These are phyloP conservation scores for Penicillium sp. DNA, from an alignment of 2,329 filamentous ascomycete genomes.

Conservation along the genomic window DNA sequence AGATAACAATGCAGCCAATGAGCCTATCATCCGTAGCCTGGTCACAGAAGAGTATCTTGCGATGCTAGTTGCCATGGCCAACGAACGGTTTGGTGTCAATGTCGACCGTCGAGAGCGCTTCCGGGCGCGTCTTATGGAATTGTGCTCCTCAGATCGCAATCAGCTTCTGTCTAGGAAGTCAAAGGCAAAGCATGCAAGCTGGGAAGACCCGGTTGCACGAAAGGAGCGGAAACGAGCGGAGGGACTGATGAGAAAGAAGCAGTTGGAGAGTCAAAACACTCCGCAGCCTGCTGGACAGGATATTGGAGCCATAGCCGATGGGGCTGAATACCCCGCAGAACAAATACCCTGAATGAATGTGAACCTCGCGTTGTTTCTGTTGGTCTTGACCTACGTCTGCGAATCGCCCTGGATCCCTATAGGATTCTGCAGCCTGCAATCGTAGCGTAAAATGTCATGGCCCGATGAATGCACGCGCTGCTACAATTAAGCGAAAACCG, in stretches of 20 bases:
- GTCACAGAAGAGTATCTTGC: slow-evolving; percentile 67
- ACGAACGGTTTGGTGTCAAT: slow-evolving; percentile 54
- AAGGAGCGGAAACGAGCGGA: slow-evolving; percentile 43
- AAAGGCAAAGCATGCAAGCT: slow-evolving; percentile 26
- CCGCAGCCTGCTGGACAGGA: slow-evolving; percentile 13
- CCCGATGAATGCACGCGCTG: too few relatives aligned
- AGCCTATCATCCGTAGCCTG: slow-evolving; percentile 48
- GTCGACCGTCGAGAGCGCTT: slow-evolving; percentile 42
- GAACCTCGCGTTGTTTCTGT: too few relatives aligned
- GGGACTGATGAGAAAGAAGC: slow-evolving; percentile 38
- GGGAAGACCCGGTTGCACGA: slow-evolving; percentile 41
- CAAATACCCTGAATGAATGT: too few relatives aligned
- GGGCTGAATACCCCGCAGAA: background rate
- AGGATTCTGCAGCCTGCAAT: too few relatives aligned
- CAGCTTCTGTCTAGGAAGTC: slow-evolving; percentile 6
- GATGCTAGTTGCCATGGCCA: slow-evolving; percentile 66
- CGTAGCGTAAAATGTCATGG: too few relatives aligned
- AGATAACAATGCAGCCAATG: slow-evolving; percentile 31
- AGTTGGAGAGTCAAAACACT: slow-evolving; percentile 18
- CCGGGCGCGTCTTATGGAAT: slow-evolving; percentile 27
- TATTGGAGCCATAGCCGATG: too few relatives aligned
- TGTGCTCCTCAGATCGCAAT: slow-evolving; percentile 15
- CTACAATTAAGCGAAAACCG: too few relatives aligned
- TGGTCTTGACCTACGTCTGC: too few relatives aligned
- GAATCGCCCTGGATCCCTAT: too few relatives aligned